These are phyloP conservation scores for Pichia nanzhaoensis DNA, from an alignment of 805 yeast species.

Conservation along the genomic window DNA sequence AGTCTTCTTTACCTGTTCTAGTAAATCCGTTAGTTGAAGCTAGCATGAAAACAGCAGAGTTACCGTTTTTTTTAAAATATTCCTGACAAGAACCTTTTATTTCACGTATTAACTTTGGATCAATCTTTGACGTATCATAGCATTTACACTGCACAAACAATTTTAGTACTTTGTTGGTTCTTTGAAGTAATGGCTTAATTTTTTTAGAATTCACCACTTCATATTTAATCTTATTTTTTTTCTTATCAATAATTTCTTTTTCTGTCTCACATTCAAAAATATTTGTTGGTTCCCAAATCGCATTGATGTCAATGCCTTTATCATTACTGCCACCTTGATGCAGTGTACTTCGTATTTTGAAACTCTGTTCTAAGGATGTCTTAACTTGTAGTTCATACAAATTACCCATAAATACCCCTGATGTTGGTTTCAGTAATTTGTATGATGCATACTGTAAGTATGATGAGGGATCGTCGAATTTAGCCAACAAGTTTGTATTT, in stretches of 20 bases:
- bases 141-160: constrained; percentile 53
- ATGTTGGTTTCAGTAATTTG: constrained; percentile 35
- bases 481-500: constrained; percentile 2
- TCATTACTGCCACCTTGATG: constrained; percentile 53
- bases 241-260: background rate
- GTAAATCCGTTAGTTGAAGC: constrained; percentile 44
- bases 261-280: constrained; percentile 17
- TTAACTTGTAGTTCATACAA: constrained; percentile 44
- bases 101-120: constrained; percentile 45
- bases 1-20: constrained; percentile 37
- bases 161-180: constrained; percentile 27
- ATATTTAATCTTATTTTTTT: constrained; percentile 4
- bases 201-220: constrained; percentile 23
- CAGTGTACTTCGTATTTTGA: constrained; percentile 33
- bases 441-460: constrained; percentile 29
- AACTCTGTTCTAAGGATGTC: constrained; percentile 32
- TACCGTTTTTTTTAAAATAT: constrained; percentile 8
- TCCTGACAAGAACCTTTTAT: constrained; percentile 43
- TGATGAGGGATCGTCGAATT: constrained; percentile 20
- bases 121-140: constrained; percentile 34
- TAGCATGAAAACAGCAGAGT: constrained; percentile 31
- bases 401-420: constrained; percentile 49
- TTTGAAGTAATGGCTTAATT: constrained; percentile 23
- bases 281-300: constrained; percentile 38
- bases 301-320: constrained; percentile 50